Percentiles rank a stretch among this genome's conserved stretches.
phyloP scores from a whole-genome alignment of 108 stramenopile genomes.

The Epithemia pelagica region DNA sequence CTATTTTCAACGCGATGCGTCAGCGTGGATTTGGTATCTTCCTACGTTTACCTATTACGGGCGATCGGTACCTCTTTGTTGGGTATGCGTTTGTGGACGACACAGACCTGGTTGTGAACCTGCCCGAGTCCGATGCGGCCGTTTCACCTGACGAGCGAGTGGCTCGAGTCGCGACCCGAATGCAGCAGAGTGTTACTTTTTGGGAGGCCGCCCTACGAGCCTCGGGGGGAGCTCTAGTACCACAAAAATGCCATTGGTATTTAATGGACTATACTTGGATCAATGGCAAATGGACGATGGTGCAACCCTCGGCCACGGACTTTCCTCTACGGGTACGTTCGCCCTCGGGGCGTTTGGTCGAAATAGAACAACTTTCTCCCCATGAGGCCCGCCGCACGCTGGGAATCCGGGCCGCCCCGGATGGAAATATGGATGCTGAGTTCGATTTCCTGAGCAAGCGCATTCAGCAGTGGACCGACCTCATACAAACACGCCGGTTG shows the following conservation, averaged over 20 bases:
- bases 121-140: neutral
- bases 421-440: neutral
- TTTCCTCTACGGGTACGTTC: neutral
- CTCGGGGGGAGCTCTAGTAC: conserved; percentile 10
- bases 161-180: neutral
- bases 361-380: neutral
- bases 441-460: neutral
- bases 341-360: too few species aligned
- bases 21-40: conserved; percentile 7
- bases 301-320: neutral
- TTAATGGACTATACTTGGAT: conserved; percentile 9
- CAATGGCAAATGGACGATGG: neutral
- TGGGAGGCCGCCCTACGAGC: conserved; percentile 11
- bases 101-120: conserved; percentile 7
- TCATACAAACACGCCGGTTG: neutral
- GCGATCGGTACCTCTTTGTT: neutral
- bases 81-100: conserved; percentile 27
- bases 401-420: neutral
- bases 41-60: conserved; percentile 1
- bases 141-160: neutral
- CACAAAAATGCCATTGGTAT: conserved; percentile 12
- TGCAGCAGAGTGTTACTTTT: neutral
- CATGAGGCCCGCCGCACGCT: neutral
- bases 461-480: neutral
- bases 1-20: conserved; percentile 13